These are phyloP conservation scores for Didymella sp. DNA, from an alignment of 2,329 filamentous ascomycete genomes.

Conservation along the genomic window DNA sequence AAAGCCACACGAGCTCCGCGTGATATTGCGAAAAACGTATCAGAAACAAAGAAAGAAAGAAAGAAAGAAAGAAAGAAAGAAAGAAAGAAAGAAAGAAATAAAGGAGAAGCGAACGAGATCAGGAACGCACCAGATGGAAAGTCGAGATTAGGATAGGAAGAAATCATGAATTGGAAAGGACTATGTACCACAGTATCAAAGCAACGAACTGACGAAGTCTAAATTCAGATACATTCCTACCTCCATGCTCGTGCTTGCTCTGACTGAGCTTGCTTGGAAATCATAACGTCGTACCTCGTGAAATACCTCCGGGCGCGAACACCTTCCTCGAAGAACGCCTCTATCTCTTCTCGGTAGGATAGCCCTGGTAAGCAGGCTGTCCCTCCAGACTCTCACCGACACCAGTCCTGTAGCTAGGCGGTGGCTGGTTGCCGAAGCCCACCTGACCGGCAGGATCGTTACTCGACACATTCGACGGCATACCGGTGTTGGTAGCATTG, in stretches of 20 bases:
- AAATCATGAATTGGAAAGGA: neutral
- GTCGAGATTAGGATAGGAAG: neutral
- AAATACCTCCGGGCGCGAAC: neutral
- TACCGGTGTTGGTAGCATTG: slow-evolving; percentile 39
- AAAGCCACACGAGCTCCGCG: too few relatives aligned
- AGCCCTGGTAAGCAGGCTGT: slow-evolving; percentile 40
- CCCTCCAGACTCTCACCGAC: slow-evolving; percentile 49
- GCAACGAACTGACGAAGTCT: neutral
- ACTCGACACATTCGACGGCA: slow-evolving; percentile 35
- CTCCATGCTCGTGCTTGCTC: neutral
- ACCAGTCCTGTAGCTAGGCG: slow-evolving; percentile 45
- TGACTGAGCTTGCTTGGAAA: neutral
- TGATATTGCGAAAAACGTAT: too few relatives aligned
- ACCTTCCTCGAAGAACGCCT: neutral
- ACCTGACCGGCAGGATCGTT: slow-evolving; percentile 40
- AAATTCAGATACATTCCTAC: neutral
- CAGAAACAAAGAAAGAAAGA: too few relatives aligned
- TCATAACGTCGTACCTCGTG: slow-evolving; percentile 36
- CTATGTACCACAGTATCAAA: neutral
- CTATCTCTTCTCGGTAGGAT: slow-evolving; percentile 45
- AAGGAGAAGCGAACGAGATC: too few relatives aligned
- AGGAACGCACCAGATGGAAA: neutral
- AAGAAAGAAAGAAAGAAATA: too few relatives aligned
- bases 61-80: too few relatives aligned
- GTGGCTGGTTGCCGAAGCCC: slow-evolving; percentile 47